phyloP scores from a whole-genome alignment of 2,329 filamentous ascomycete species.

The Aspergillus fischeri region DNA sequence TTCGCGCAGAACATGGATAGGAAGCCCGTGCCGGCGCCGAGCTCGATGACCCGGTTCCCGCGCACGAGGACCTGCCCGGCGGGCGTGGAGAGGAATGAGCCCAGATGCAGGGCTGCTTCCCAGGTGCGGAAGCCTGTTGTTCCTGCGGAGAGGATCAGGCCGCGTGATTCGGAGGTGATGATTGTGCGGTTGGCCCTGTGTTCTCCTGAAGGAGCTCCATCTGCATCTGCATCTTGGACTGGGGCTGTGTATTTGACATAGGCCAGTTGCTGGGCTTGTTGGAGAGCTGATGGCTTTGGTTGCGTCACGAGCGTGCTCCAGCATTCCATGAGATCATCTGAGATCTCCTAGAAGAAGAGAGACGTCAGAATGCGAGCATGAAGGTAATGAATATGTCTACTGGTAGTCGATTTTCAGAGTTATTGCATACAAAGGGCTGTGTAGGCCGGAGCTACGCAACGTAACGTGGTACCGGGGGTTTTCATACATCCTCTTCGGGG shows the following conservation, averaged over 20 bases:
- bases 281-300: constrained; percentile 60
- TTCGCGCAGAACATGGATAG: constrained; percentile 61
- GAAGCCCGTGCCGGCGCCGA: constrained; percentile 65
- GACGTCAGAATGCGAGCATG: not conserved
- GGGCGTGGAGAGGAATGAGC: constrained; percentile 51
- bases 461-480: constrained; percentile 1
- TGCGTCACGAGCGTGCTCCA: constrained; percentile 63
- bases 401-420: not conserved
- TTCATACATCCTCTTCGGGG: constrained; percentile 77
- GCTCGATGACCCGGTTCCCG: constrained; percentile 57
- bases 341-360: constrained; percentile 62
- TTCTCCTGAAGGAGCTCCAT: not conserved
- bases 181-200: constrained; percentile 18
- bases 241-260: constrained; percentile 67
- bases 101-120: constrained; percentile 65
- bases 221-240: constrained; percentile 1
- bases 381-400: not conserved
- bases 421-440: constrained; percentile 8
- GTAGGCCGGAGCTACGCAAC: not conserved
- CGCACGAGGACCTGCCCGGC: constrained; percentile 44
- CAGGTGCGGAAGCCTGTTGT: constrained; percentile 66
- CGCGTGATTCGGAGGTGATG: constrained; percentile 52
- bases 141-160: constrained; percentile 52
- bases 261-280: constrained; percentile 65
- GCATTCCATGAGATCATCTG: constrained; percentile 69